A percentile compares a stretch with the other conserved stretches of the same genome.
These are phyloP conservation scores for Filobasidium wieringae DNA, from an alignment of 768 basidiomycete species.

Conservation along the genomic window DNA sequence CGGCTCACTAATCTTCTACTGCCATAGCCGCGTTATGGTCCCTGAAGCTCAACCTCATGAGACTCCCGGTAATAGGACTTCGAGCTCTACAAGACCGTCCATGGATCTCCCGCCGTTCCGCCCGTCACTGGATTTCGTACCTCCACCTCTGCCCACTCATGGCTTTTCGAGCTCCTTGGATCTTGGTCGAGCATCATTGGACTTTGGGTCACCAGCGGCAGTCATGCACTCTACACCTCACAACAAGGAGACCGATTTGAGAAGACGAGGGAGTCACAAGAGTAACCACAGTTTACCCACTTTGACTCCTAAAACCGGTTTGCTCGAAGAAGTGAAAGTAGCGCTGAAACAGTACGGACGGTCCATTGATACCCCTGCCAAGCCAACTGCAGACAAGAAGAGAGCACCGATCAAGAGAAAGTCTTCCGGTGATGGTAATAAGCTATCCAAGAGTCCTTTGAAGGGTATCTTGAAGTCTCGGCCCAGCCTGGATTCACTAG, in stretches of 20 bases:
- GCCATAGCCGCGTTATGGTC: neutral
- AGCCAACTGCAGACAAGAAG: neutral
- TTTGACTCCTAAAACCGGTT: neutral
- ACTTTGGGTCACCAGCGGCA: neutral
- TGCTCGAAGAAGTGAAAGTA: slow-evolving; percentile 8
- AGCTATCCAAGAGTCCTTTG: slow-evolving; percentile 4
- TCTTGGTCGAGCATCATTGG: neutral
- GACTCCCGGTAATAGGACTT: neutral
- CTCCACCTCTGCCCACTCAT: slow-evolving; percentile 3
- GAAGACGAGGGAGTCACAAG: neutral
- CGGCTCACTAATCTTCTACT: neutral
- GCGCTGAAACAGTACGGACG: slow-evolving; percentile 10
- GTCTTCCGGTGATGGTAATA: neutral
- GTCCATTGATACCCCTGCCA: slow-evolving; percentile 1
- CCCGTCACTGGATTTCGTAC: slow-evolving; percentile 6
- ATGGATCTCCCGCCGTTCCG: slow-evolving; percentile 15
- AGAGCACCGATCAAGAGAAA: neutral
- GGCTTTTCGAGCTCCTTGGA: slow-evolving; percentile 8
- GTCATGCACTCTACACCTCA: neutral
- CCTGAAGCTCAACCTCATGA: neutral
- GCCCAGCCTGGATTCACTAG: neutral
- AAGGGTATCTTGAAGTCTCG: slow-evolving; percentile 10
- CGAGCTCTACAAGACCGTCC: slow-evolving; percentile 9
- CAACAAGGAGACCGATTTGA: neutral
- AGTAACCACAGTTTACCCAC: slow-evolving; percentile 1